Evolutionary conservation across 73 alveolate species (phyloP).

Genomic region (Urostyla sp.): DNA sequence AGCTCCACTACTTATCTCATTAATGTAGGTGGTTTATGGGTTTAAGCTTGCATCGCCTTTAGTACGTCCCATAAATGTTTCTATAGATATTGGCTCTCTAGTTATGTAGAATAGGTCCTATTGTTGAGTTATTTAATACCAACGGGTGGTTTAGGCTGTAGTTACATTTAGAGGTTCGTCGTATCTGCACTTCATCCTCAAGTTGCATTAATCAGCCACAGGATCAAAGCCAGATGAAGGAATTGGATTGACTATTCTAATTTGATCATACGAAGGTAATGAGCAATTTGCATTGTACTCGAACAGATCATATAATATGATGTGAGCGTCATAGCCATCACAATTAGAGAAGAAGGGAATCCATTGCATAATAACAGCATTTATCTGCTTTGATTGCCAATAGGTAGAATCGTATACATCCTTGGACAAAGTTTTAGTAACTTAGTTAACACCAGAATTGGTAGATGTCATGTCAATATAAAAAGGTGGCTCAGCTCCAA

Average conservation of each 20-base stretch:
- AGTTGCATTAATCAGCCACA: conserved; percentile 67
- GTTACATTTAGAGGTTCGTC: conserved; percentile 65
- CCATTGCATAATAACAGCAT: conserved; percentile 70
- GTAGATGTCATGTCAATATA: conserved; percentile 61
- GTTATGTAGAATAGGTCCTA: conserved; percentile 63
- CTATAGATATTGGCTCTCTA: conserved; percentile 28
- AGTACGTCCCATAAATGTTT: conserved; percentile 2
- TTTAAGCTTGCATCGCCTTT: conserved; percentile 19
- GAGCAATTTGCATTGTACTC: conserved; percentile 61
- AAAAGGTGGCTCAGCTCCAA: conserved; percentile 54
- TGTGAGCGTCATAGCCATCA: conserved; percentile 65
- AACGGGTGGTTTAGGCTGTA: conserved; percentile 57
- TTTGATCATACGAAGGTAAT: conserved; percentile 43
- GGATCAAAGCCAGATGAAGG: conserved; percentile 74
- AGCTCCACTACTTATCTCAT: conserved; percentile 52
- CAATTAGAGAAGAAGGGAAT: conserved; percentile 78
- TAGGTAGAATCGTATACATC: conserved; percentile 72
- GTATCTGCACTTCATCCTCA: conserved; percentile 56
- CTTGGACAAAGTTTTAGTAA: conserved; percentile 43
- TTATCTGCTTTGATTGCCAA: conserved; percentile 63
- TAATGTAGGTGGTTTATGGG: conserved; percentile 53
- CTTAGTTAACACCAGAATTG: conserved; percentile 19
- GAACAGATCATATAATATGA: conserved; percentile 55
- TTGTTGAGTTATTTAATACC: conserved; percentile 65
- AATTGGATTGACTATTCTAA: conserved; percentile 63